These are phyloP conservation scores for Botrytis deweyae DNA, from an alignment of 2,329 filamentous ascomycete genomes.

Conservation along the genomic window DNA sequence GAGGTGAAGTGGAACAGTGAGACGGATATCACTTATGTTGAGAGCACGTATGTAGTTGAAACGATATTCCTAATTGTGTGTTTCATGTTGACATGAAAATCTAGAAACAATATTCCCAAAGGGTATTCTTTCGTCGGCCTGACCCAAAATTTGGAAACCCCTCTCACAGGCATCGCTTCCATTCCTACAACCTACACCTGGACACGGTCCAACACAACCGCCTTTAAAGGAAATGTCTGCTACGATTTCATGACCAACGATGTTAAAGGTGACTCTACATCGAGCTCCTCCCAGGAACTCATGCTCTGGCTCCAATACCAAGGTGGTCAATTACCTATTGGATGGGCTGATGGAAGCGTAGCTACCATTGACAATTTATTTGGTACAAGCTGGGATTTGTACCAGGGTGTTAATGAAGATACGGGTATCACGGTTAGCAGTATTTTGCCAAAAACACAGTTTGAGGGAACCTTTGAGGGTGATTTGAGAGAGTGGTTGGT, in stretches of 20 bases:
- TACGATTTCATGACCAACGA: conserved; percentile 14
- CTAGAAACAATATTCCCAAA: conserved; percentile 4
- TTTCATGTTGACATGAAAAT: neutral
- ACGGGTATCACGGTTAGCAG: neutral
- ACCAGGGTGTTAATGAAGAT: neutral
- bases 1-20: conserved; percentile 8
- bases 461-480: neutral
- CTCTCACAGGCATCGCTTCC: neutral
- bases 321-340: neutral
- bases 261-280: conserved; percentile 21
- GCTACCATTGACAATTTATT: conserved; percentile 1
- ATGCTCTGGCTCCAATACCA: conserved; percentile 9
- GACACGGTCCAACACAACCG: conserved; percentile 1
- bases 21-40: neutral
- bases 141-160: neutral
- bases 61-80: fast-evolving
- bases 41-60: neutral
- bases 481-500: conserved; percentile 10
- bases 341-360: neutral
- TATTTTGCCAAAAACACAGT: neutral
- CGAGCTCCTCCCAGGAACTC: neutral
- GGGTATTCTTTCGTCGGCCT: neutral
- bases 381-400: conserved; percentile 9
- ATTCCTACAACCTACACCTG: conserved; percentile 7
- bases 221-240: conserved; percentile 10